phyloP scores from a whole-genome alignment of 2,329 filamentous ascomycete genomes.

The Knufia fluminis region DNA sequence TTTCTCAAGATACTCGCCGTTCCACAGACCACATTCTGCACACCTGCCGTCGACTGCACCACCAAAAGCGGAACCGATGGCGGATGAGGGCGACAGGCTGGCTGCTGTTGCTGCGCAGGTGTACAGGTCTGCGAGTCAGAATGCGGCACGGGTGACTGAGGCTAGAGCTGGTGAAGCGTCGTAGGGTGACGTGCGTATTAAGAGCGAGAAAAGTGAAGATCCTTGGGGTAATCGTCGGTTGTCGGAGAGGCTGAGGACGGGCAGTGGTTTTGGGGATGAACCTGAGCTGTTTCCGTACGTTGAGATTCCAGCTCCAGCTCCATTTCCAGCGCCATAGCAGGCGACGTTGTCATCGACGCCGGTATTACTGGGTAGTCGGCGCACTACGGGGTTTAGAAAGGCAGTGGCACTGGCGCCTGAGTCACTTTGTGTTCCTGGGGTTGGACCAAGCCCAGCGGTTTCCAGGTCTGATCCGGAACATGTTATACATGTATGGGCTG shows the following conservation, averaged over 20 bases:
- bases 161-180: background rate
- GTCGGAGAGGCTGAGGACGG: too few species aligned
- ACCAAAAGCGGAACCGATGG: constrained; percentile 38
- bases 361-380: too few species aligned
- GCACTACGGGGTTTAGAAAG: too few species aligned
- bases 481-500: background rate
- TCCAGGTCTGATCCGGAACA: background rate
- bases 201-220: background rate
- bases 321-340: background rate
- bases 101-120: constrained; percentile 21
- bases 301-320: too few species aligned
- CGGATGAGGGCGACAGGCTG: constrained; percentile 33
- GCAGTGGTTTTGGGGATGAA: too few species aligned
- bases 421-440: constrained; percentile 2
- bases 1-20: constrained; percentile 5
- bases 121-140: constrained; percentile 22
- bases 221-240: too few species aligned
- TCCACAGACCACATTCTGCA: constrained; percentile 5
- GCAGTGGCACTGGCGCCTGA: too few species aligned
- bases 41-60: constrained; percentile 11
- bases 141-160: constrained; percentile 2
- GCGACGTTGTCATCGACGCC: background rate
- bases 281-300: too few species aligned
- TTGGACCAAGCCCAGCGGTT: background rate
- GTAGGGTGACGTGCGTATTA: background rate